phyloP scores from a whole-genome alignment of 305 asterid species.

The Solanum hybrid region DNA sequence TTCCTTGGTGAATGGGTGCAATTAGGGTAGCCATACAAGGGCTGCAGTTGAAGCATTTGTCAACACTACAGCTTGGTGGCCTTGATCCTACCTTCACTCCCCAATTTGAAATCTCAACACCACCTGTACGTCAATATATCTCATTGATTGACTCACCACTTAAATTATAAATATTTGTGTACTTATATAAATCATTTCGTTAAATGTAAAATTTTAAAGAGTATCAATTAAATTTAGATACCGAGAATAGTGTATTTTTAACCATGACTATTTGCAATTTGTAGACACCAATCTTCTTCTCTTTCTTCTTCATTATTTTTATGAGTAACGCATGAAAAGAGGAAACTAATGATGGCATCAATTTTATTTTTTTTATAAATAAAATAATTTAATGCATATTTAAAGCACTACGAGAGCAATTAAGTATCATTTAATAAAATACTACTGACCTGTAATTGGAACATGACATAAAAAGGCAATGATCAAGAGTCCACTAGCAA shows the following conservation, averaged over 20 bases:
- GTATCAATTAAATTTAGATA: neutral
- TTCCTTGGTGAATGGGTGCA: neutral
- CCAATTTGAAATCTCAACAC: neutral
- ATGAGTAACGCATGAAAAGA: no score
- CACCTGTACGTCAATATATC: neutral
- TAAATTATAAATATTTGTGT: no score
- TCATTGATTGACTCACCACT: neutral
- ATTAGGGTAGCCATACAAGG: slow-evolving; percentile 10
- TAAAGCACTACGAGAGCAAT: no score
- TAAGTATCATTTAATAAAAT: no score
- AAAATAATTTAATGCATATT: no score
- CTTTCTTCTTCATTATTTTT: neutral
- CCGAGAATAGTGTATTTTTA: neutral
- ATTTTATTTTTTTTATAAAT: no score
- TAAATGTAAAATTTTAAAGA: neutral
- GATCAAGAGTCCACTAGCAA: no score
- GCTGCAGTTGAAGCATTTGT: slow-evolving; percentile 9
- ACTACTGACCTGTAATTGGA: no score
- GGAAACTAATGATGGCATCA: no score
- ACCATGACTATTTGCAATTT: neutral
- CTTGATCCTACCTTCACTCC: slow-evolving; percentile 12
- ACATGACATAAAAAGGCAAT: no score
- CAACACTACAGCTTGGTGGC: slow-evolving; percentile 11
- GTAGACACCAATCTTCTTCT: neutral
- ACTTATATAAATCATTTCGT: no score